A percentile compares a stretch with the other conserved stretches of the same genome.
phyloP scores from a whole-genome alignment of 768 basidiomycete species.

The Lyophyllum decastes region DNA sequence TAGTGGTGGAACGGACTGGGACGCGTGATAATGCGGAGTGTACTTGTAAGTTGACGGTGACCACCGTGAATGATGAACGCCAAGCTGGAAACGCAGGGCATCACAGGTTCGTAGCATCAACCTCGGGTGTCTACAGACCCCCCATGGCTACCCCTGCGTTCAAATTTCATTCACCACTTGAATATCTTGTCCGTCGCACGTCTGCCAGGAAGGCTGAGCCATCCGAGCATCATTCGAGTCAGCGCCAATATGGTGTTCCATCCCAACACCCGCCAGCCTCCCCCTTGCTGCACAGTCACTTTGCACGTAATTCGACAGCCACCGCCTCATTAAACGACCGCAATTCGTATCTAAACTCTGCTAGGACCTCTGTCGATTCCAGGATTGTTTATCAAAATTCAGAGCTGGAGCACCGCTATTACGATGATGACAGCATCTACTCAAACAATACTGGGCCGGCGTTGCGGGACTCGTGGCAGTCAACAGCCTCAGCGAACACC shows the following conservation, averaged over 20 bases:
- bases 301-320: slow-evolving; percentile 41
- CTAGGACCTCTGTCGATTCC: slow-evolving; percentile 22
- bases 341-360: slow-evolving; percentile 35
- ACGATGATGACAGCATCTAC: slow-evolving; percentile 46
- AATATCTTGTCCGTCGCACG: slow-evolving; percentile 54
- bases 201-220: slow-evolving; percentile 43
- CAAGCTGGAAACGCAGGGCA: background rate
- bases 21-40: background rate
- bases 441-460: slow-evolving; percentile 32
- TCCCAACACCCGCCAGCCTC: slow-evolving; percentile 28
- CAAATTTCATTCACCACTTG: slow-evolving; percentile 51
- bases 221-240: background rate
- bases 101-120: too few species aligned
- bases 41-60: background rate
- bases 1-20: background rate
- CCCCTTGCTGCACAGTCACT: slow-evolving; percentile 50
- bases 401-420: slow-evolving; percentile 30
- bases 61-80: slow-evolving; percentile 1
- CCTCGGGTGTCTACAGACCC: too few species aligned
- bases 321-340: slow-evolving; percentile 40
- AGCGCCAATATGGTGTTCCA: slow-evolving; percentile 4
- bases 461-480: slow-evolving; percentile 44
- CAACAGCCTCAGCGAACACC: slow-evolving; percentile 19
- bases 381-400: slow-evolving; percentile 33
- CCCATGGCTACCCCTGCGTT: slow-evolving; percentile 19